phyloP scores from a whole-genome alignment of 2,329 filamentous ascomycete species.

The Aureobasidium sp. region DNA sequence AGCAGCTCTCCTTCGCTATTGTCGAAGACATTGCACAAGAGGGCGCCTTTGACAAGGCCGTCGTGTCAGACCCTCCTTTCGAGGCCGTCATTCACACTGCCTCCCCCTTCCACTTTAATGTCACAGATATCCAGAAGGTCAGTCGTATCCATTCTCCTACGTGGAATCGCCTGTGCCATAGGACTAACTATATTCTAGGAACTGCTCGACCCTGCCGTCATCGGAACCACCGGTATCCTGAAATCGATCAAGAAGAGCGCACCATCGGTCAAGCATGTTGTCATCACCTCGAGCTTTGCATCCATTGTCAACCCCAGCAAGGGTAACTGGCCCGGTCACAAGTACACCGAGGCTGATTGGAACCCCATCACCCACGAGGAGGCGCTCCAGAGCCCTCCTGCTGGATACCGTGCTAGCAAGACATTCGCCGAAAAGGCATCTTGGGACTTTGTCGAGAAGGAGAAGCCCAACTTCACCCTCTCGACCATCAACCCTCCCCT shows the following conservation, averaged over 20 bases:
- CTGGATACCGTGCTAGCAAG: slow-evolving; percentile 50
- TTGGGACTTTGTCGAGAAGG: slow-evolving; percentile 47
- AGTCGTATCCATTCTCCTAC: not conserved
- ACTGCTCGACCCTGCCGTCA: slow-evolving; percentile 54
- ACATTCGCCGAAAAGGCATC: slow-evolving; percentile 53
- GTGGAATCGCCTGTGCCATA: not conserved
- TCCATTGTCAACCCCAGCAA: slow-evolving; percentile 53
- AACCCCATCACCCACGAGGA: slow-evolving; percentile 50
- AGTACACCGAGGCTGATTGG: slow-evolving; percentile 51
- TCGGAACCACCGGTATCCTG: slow-evolving; percentile 57
- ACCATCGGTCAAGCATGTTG: slow-evolving; percentile 64
- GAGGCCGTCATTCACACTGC: slow-evolving; percentile 70
- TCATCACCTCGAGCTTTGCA: slow-evolving; percentile 65
- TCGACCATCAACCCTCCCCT: slow-evolving; percentile 45
- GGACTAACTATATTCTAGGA: slow-evolving; percentile 25
- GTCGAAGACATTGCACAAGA: slow-evolving; percentile 66
- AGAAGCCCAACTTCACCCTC: slow-evolving; percentile 45
- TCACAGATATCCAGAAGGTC: slow-evolving; percentile 62
- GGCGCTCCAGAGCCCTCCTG: slow-evolving; percentile 36
- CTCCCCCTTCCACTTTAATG: slow-evolving; percentile 66
- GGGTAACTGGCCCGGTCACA: slow-evolving; percentile 42
- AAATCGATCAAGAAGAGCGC: slow-evolving; percentile 55
- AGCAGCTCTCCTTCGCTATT: slow-evolving; percentile 57
- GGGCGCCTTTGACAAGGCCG: slow-evolving; percentile 58
- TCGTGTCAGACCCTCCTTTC: slow-evolving; percentile 57